Conservation (phyloP, 257 asterid genomes). For the Rubia yunnanensis region DNA sequence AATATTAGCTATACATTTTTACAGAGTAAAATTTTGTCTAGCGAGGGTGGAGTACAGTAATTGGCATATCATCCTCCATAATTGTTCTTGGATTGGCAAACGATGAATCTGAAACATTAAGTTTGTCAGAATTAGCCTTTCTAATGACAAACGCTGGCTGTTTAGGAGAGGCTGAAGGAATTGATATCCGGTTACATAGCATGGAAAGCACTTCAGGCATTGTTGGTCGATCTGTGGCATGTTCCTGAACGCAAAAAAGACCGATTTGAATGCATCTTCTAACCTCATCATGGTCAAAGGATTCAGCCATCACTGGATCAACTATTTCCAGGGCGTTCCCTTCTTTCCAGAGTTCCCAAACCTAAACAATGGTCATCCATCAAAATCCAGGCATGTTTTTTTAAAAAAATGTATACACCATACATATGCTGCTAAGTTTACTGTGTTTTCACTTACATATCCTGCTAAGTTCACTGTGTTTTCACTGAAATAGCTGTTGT, state of each 20-base stretch:
- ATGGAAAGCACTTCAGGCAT: constrained; percentile 14
- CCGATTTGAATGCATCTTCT: constrained; percentile 21
- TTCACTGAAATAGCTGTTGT: constrained; percentile 9
- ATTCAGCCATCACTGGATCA: constrained; percentile 17
- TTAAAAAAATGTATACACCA: too few relatives aligned
- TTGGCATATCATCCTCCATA: not conserved
- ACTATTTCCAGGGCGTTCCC: constrained; percentile 11
- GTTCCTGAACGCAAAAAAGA: constrained; percentile 26
- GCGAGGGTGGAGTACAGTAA: not conserved
- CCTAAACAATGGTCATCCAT: constrained; percentile 13
- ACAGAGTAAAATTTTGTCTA: not conserved
- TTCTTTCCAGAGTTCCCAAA: constrained; percentile 24
- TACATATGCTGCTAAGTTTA: too few relatives aligned
- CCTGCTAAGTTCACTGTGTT: constrained; percentile 15
- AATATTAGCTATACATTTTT: too few relatives aligned
- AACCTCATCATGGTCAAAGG: constrained; percentile 8
- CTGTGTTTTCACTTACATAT: too few relatives aligned
- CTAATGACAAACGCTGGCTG: constrained; percentile 15
- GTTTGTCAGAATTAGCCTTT: not conserved
- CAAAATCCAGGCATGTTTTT: too few relatives aligned
- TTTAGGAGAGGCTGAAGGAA: constrained; percentile 15
- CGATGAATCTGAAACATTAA: not conserved
- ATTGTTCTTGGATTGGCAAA: too few relatives aligned
- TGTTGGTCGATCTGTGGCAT: constrained; percentile 18
- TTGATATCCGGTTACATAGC: constrained; percentile 13